Conservation (phyloP, 805 yeast species). For the Candida ipomoeae region DNA sequence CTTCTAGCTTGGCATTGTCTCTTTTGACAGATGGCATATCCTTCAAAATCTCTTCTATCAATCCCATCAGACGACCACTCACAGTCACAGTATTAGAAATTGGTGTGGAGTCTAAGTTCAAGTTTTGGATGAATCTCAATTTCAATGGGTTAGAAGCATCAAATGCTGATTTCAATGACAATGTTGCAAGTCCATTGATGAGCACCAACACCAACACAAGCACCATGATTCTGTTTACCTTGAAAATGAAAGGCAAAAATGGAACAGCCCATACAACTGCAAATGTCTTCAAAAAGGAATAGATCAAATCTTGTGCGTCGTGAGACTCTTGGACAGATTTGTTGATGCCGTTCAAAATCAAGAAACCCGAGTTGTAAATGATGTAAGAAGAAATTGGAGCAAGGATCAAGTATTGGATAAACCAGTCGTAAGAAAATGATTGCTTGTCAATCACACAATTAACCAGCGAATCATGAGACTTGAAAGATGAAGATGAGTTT, state of each 20-base stretch:
- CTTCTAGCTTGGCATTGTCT: conserved; percentile 24
- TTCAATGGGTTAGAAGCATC: conserved; percentile 62
- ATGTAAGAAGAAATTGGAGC: conserved; percentile 63
- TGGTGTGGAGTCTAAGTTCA: conserved; percentile 40
- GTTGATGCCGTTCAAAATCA: conserved; percentile 59
- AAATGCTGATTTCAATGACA: conserved; percentile 53
- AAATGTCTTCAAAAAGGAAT: conserved; percentile 23
- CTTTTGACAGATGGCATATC: conserved; percentile 65
- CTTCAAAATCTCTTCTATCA: conserved; percentile 40
- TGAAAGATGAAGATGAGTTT: conserved; percentile 23
- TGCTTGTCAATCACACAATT: conserved; percentile 24
- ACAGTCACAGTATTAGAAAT: conserved; percentile 40
- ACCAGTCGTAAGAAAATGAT: conserved; percentile 74
- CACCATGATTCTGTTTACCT: conserved; percentile 50
- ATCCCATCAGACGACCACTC: conserved; percentile 48
- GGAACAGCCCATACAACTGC: conserved; percentile 41
- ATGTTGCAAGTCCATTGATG: conserved; percentile 29
- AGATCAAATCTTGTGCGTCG: conserved; percentile 36
- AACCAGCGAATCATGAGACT: conserved; percentile 3
- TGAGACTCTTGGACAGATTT: conserved; percentile 70
- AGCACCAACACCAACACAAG: conserved; percentile 36
- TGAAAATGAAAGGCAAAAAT: conserved; percentile 64
- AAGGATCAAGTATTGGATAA: conserved; percentile 61
- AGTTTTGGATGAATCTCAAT: conserved; percentile 61
- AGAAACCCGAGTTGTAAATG: conserved; percentile 50